These are phyloP conservation scores for Phanerochaete carnosa DNA, from an alignment of 768 basidiomycete species.

Conservation along the genomic window DNA sequence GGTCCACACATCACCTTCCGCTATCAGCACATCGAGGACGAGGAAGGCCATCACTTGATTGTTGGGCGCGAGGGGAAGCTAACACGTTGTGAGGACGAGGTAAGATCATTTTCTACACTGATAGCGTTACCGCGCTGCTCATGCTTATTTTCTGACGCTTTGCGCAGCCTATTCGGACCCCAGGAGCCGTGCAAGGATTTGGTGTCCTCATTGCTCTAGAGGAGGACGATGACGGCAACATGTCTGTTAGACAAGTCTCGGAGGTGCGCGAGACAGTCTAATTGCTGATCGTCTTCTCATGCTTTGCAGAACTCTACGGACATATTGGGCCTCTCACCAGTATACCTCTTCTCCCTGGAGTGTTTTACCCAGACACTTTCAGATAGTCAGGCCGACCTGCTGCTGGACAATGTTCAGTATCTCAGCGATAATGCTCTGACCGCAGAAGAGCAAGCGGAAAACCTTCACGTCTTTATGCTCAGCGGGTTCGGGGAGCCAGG, in stretches of 20 bases:
- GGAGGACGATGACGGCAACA: slow-evolving; percentile 49
- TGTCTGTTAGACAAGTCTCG: slow-evolving; percentile 74
- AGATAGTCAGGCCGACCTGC: slow-evolving; percentile 56
- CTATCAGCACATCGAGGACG: slow-evolving; percentile 63
- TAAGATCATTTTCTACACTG: background rate
- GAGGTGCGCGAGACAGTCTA: slow-evolving; percentile 45
- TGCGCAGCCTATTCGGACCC: slow-evolving; percentile 72
- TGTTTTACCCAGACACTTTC: slow-evolving; percentile 73
- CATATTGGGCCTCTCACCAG: slow-evolving; percentile 70
- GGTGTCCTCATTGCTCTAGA: slow-evolving; percentile 77
- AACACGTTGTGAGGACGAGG: slow-evolving; percentile 75
- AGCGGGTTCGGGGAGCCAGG: slow-evolving; percentile 71
- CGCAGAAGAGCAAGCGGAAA: slow-evolving; percentile 39
- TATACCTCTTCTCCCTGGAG: slow-evolving; percentile 64
- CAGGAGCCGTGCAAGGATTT: slow-evolving; percentile 79
- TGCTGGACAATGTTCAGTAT: slow-evolving; percentile 75
- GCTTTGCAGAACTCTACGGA: slow-evolving; percentile 61
- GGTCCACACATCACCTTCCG: slow-evolving; percentile 51
- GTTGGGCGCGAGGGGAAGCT: slow-evolving; percentile 67
- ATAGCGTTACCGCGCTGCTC: no score
- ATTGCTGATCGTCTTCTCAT: background rate
- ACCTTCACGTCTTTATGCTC: slow-evolving; percentile 66
- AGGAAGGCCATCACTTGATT: slow-evolving; percentile 67
- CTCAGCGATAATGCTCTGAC: slow-evolving; percentile 47
- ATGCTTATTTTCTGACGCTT: no score